A percentile compares a stretch with the other conserved stretches of the same genome.
Conservation (phyloP, 139 green algal genomes). For the Chlorella vulgaris region DNA sequence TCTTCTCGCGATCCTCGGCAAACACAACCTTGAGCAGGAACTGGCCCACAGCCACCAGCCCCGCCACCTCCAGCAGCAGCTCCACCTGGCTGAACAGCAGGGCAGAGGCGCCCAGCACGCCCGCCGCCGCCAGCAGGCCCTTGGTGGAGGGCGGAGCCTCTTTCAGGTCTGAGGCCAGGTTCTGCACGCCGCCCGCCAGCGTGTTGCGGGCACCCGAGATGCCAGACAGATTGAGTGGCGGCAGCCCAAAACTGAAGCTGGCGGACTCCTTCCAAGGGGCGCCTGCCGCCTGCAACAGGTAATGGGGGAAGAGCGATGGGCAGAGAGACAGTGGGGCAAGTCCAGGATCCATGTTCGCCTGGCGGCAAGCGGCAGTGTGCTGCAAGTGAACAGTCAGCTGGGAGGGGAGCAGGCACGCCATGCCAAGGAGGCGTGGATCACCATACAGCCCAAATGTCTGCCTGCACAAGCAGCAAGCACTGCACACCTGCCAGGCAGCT, state of each 20-base stretch:
- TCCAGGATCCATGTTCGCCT: background rate
- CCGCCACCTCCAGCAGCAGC: constrained; percentile 56
- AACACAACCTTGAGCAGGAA: constrained; percentile 54
- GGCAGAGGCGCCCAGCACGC: constrained; percentile 40
- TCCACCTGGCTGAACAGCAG: constrained; percentile 59
- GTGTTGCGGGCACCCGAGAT: background rate
- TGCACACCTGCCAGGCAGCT: constrained; percentile 49
- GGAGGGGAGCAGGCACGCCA: too few species aligned
- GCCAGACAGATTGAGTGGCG: background rate
- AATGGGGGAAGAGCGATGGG: background rate
- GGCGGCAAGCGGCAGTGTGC: too few species aligned
- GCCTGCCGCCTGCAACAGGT: constrained; percentile 34
- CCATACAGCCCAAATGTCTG: background rate
- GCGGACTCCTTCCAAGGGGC: constrained; percentile 36
- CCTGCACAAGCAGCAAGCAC: too few species aligned
- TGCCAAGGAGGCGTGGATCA: too few species aligned
- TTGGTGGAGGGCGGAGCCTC: constrained; percentile 46
- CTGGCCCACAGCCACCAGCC: constrained; percentile 46
- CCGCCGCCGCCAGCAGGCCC: constrained; percentile 42
- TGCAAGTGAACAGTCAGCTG: too few species aligned
- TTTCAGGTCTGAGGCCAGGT: background rate
- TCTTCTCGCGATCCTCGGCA: constrained; percentile 53
- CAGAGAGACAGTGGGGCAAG: background rate
- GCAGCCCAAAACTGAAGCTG: background rate
- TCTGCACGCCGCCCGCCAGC: background rate